A percentile compares a stretch with the other conserved stretches of the same genome.
Conservation (phyloP, 2,329 filamentous ascomycete species). For the Pseudogymnoascus sp. region DNA sequence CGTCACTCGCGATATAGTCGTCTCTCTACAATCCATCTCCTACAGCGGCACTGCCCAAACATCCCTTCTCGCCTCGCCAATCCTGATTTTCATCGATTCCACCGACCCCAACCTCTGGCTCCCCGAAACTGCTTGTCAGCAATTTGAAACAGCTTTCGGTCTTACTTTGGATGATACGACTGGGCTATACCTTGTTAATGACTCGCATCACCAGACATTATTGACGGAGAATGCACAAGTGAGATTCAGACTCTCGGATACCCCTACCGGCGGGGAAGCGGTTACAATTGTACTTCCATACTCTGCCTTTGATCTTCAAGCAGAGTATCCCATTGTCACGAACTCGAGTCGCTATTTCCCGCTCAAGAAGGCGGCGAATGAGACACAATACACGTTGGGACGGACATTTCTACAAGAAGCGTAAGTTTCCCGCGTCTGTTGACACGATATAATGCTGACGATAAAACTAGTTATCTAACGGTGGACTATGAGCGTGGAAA, state of each 20-base stretch:
- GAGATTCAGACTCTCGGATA: conserved; percentile 23
- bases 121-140: conserved; percentile 24
- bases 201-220: conserved; percentile 21
- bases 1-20: conserved; percentile 30
- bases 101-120: conserved; percentile 29
- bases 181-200: conserved; percentile 26
- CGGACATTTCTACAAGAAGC: conserved; percentile 29
- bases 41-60: conserved; percentile 28
- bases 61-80: conserved; percentile 28
- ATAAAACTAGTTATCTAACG: conserved; percentile 25
- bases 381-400: conserved; percentile 27
- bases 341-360: conserved; percentile 26
- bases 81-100: conserved; percentile 27
- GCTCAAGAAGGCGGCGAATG: conserved; percentile 21
- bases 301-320: conserved; percentile 25
- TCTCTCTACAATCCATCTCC: conserved; percentile 32
- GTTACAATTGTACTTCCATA: conserved; percentile 28
- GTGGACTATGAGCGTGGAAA: conserved; percentile 33
- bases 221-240: conserved; percentile 23
- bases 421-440: conserved; percentile 14
- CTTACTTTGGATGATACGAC: conserved; percentile 23
- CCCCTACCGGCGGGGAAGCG: conserved; percentile 16
- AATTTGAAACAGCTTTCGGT: conserved; percentile 28
- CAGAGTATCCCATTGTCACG: conserved; percentile 21
- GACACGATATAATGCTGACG: neutral